These are phyloP conservation scores for Aspergillus udagawae DNA, from an alignment of 2,329 filamentous ascomycete genomes.

Conservation along the genomic window DNA sequence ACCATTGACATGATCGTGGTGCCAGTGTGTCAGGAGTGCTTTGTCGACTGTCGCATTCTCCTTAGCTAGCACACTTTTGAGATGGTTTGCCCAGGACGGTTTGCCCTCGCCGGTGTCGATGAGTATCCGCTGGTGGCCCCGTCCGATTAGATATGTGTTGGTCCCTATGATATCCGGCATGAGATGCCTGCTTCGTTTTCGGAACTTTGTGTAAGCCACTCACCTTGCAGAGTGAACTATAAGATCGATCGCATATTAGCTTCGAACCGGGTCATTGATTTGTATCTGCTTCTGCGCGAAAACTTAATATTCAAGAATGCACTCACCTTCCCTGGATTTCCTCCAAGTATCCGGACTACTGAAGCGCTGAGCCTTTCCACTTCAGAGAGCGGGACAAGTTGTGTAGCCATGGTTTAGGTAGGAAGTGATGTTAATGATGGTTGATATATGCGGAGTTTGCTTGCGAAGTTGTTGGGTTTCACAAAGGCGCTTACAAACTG, in stretches of 20 bases:
- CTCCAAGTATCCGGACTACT: slow-evolving; percentile 80
- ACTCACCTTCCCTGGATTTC: slow-evolving; percentile 77
- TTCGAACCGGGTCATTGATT: background rate
- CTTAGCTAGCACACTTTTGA: slow-evolving; percentile 61
- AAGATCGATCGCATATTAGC: background rate
- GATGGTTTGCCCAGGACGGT: slow-evolving; percentile 64
- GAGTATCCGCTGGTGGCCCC: slow-evolving; percentile 67
- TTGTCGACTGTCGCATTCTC: slow-evolving; percentile 67
- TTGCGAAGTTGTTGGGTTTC: background rate
- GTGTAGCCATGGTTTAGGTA: slow-evolving; percentile 51
- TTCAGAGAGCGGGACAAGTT: slow-evolving; percentile 63
- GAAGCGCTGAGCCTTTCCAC: slow-evolving; percentile 73
- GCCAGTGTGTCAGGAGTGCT: slow-evolving; percentile 86
- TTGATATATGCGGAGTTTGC: background rate
- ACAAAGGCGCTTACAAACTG: background rate
- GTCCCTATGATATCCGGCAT: slow-evolving; percentile 53
- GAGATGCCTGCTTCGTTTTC: background rate
- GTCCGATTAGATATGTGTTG: slow-evolving; percentile 91
- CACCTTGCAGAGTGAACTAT: slow-evolving; percentile 58
- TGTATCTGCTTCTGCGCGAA: background rate
- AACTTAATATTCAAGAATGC: background rate
- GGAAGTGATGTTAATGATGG: background rate
- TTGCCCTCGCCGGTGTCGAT: slow-evolving; percentile 87
- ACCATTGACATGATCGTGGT: slow-evolving; percentile 78
- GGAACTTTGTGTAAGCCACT: background rate